Conservation (phyloP, 345 rosid genomes). For the Cochlearia excelsa region DNA sequence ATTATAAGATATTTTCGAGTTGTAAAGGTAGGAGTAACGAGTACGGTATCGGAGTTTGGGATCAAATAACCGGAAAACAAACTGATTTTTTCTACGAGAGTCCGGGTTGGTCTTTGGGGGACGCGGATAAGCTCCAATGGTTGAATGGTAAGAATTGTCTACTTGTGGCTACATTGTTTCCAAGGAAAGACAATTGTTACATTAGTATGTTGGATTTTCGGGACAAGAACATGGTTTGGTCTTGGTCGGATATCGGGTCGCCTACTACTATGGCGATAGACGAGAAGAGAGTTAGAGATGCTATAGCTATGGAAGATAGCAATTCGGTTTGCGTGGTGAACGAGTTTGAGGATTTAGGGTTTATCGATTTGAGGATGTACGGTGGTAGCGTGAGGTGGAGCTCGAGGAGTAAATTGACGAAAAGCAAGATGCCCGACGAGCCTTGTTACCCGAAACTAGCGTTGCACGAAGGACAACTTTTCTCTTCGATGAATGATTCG, state of each 20-base stretch:
- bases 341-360: constrained; percentile 91
- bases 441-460: constrained; percentile 92
- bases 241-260: constrained; percentile 83
- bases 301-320: constrained; percentile 85
- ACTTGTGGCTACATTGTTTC: constrained; percentile 89
- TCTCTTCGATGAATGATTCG: constrained; percentile 91
- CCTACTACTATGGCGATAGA: constrained; percentile 42
- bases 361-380: constrained; percentile 71
- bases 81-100: constrained; percentile 83
- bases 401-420: constrained; percentile 80
- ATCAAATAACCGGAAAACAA: constrained; percentile 77
- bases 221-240: constrained; percentile 84
- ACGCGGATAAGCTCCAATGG: constrained; percentile 94
- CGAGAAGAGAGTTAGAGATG: constrained; percentile 89
- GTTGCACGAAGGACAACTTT: constrained; percentile 74
- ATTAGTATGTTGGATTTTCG: constrained; percentile 88
- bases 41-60: constrained; percentile 98
- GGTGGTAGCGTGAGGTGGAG: constrained; percentile 90
- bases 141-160: constrained; percentile 64
- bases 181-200: constrained; percentile 92
- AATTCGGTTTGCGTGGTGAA: constrained; percentile 85
- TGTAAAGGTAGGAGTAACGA: constrained; percentile 93
- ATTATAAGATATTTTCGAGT: constrained; percentile 65
- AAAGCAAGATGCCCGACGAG: constrained; percentile 83
- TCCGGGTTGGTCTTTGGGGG: constrained; percentile 89